Conservation (phyloP, 2,329 filamentous ascomycete species). For the Botrytis sinoallii region DNA sequence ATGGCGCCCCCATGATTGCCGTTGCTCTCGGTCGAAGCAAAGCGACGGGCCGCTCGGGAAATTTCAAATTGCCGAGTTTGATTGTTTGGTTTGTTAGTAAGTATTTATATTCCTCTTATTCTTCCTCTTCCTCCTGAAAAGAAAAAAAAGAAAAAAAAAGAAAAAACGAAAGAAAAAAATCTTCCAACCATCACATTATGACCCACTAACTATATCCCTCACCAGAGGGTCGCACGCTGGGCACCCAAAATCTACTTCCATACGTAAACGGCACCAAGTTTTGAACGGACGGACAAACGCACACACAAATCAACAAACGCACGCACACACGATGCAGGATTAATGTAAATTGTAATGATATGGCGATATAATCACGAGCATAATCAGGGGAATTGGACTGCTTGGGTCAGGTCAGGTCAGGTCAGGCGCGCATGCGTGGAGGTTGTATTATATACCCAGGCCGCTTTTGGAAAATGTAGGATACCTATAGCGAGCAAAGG, state of each 20-base stretch:
- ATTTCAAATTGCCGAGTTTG: constrained; percentile 30
- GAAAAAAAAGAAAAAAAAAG: no score
- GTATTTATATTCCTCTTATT: constrained; percentile 17
- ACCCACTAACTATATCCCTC: neutral
- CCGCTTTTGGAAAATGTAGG: neutral
- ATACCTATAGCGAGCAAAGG: neutral
- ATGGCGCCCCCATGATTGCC: constrained; percentile 27
- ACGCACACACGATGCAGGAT: neutral
- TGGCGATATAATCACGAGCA: neutral
- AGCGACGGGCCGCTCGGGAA: constrained; percentile 29
- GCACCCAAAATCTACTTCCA: neutral
- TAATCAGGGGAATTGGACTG: neutral
- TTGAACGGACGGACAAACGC: neutral
- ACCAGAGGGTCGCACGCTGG: constrained; percentile 12
- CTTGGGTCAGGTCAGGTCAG: no score
- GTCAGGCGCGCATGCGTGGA: neutral
- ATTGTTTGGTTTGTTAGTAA: constrained; percentile 31
- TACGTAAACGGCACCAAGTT: constrained; percentile 13
- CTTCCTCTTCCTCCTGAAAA: no score
- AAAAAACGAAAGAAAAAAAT: neutral
- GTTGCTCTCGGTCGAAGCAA: constrained; percentile 32
- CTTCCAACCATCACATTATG: rapidly evolving
- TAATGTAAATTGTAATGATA: neutral
- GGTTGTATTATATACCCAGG: neutral
- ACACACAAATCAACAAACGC: neutral